Conservation (phyloP, 148 eudicot genomes). For the Pouteria glomerata region DNA sequence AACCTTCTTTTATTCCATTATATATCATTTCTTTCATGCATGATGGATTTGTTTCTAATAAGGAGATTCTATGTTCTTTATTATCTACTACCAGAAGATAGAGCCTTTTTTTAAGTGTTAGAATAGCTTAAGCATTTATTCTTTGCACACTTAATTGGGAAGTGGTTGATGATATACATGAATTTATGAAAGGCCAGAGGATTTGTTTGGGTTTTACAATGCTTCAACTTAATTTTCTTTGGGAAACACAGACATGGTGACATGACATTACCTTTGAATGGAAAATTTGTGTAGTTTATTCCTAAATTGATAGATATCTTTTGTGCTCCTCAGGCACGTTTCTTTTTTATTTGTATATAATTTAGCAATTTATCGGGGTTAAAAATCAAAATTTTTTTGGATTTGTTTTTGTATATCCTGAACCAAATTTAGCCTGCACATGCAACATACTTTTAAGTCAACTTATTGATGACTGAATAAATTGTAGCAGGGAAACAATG, state of each 20-base stretch:
- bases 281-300: neutral
- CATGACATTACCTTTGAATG: neutral
- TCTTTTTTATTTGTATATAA: neutral
- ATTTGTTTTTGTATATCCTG: neutral
- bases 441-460: neutral
- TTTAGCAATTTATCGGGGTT: neutral
- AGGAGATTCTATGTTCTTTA: neutral
- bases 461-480: neutral
- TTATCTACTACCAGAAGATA: neutral
- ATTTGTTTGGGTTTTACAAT: neutral
- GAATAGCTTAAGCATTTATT: neutral
- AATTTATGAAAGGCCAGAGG: neutral
- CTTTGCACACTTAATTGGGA: neutral
- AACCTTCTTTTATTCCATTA: neutral
- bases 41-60: neutral
- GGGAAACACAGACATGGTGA: too few relatives aligned
- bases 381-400: neutral
- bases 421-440: neutral
- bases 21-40: neutral
- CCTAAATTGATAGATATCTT: neutral
- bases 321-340: neutral
- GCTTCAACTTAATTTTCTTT: neutral
- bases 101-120: neutral
- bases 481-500: conserved; percentile 43
- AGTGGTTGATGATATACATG: neutral